Conservation (phyloP, 805 yeast genomes). For the Candida succiphila region DNA sequence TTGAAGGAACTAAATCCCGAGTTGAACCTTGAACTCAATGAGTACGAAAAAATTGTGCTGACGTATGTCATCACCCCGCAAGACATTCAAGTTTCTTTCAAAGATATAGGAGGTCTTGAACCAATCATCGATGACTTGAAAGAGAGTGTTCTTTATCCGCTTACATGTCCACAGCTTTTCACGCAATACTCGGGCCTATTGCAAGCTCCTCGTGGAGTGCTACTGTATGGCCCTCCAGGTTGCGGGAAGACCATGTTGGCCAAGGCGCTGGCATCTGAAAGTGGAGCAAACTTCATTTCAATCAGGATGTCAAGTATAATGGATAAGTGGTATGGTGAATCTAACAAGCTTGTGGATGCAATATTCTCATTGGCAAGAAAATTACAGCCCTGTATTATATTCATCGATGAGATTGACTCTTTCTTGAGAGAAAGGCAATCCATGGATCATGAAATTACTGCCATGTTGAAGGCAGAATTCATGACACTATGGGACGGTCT, state of each 20-base stretch:
- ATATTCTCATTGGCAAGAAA: constrained; percentile 83
- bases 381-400: constrained; percentile 88
- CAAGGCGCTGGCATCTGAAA: constrained; percentile 85
- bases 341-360: constrained; percentile 89
- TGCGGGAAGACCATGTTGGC: constrained; percentile 98
- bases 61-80: constrained; percentile 76
- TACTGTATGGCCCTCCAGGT: constrained; percentile 93
- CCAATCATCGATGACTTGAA: constrained; percentile 72
- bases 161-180: constrained; percentile 70
- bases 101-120: constrained; percentile 86
- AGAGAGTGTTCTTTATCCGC: constrained; percentile 83
- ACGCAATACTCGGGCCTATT: constrained; percentile 56
- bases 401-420: constrained; percentile 94
- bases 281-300: constrained; percentile 85
- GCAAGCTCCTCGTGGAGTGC: constrained; percentile 90
- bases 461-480: constrained; percentile 90
- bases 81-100: constrained; percentile 68
- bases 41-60: constrained; percentile 71
- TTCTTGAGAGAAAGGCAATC: constrained; percentile 79
- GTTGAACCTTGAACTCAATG: constrained; percentile 42
- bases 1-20: constrained; percentile 53
- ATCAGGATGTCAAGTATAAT: constrained; percentile 87
- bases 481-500: constrained; percentile 98
- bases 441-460: constrained; percentile 90
- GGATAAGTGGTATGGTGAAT: constrained; percentile 98